Percentiles rank a stretch among this genome's conserved stretches.
Conservation (phyloP, 768 basidiomycete genomes). For the Panaeolus cyanescens region DNA sequence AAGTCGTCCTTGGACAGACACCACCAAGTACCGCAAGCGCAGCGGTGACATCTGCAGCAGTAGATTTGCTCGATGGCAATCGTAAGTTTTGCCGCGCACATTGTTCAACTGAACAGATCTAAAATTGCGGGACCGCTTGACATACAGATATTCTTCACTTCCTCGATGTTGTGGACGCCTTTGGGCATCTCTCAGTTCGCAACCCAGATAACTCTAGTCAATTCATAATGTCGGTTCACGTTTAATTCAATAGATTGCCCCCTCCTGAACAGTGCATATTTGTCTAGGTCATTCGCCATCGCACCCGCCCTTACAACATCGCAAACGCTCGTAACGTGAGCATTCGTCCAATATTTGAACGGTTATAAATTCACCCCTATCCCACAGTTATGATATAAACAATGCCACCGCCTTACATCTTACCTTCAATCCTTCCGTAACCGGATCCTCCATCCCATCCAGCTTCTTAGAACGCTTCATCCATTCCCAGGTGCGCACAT, state of each 20-base stretch:
- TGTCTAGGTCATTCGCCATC: conserved; percentile 21
- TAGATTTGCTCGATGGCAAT: conserved; percentile 11
- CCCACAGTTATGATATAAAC: conserved; percentile 17
- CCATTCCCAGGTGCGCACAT: conserved; percentile 15
- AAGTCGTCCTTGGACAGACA: neutral
- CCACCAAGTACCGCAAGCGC: neutral
- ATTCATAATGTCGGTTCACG: conserved; percentile 15
- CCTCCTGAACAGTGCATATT: too few relatives aligned
- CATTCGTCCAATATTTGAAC: neutral
- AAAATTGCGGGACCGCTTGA: neutral
- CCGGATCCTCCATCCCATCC: conserved; percentile 15
- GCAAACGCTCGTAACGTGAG: conserved; percentile 18
- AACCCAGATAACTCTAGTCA: conserved; percentile 22
- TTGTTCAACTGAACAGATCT: neutral
- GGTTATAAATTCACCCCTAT: neutral
- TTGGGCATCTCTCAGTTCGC: conserved; percentile 19
- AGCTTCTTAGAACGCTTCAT: conserved; percentile 21
- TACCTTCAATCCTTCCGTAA: conserved; percentile 19
- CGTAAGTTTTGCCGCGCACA: neutral
- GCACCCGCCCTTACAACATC: conserved; percentile 20
- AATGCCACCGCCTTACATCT: conserved; percentile 19
- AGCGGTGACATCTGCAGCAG: conserved; percentile 5
- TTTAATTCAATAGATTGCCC: too few relatives aligned
- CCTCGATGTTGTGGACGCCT: conserved; percentile 18
- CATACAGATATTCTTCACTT: conserved; percentile 22